Evolutionary conservation across 1,284 basidiomycete species (phyloP), one percentile per base, ranked within the genome.

Genomic region (Ceratobasidium sp.): DNA sequence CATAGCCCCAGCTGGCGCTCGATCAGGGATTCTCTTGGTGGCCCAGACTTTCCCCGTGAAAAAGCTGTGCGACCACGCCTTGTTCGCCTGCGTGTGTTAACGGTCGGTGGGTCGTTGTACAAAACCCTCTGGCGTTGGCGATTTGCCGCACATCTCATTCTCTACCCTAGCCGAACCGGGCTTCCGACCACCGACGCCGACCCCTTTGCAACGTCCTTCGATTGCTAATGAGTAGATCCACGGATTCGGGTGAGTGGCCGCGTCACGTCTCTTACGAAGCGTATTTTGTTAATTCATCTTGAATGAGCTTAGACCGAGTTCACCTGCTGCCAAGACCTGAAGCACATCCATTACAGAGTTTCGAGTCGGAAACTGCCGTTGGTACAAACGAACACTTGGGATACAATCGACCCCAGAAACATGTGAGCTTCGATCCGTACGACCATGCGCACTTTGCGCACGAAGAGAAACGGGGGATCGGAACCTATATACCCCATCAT

Each of bases 351-450:
- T 3, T 61, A 12, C 41, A 45, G 16, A 43, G 39, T 16, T 30
- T 32, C 16, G 43, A 14, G 41, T 12, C 43, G 10, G 30, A 55
- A 34, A 6, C 53, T 12, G 26, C 53, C 32, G 28, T 2, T n/a
- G 28, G 30, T 18, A 18, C 16, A 2, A 23, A n/a, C 36, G 59
- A 46, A 8, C 32, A 61, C 43, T 46, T 41, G 10, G 41, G 39
- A 12, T 21, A 61, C 8, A 46, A 46, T 30, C 39, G 21, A 14
- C 10, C 39, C 18, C 26, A 26, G n/a, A 70, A 43, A 26, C 53
- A 48, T n/a, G 67, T 70, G 12, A 70, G 26, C n/a, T 70, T 70
- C 23, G 43, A 43, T 23, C 52, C 30, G 2, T 59, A 58, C 55
- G 53, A 70, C 30, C 52, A 70, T 14, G 67, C 55, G 2, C 53